Evolutionary conservation across 306 rosid species (phyloP), one percentile per base, ranked within the genome.

Genomic region (Pterocarpus macrocarpus): DNA sequence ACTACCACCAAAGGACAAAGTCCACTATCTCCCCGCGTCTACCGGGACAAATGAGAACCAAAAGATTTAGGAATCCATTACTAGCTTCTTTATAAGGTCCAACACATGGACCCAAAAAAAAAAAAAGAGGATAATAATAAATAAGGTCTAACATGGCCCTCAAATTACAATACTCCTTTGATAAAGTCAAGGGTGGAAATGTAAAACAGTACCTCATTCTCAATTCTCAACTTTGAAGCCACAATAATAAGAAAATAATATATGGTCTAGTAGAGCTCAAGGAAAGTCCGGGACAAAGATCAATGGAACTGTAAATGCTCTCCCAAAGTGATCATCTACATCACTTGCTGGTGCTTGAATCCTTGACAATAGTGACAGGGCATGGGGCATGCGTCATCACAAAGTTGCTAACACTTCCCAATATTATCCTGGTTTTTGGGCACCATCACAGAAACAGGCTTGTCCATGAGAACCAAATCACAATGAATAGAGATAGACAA

Each of bases 351-450:
- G 16, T 16, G 83, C 78, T 86, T 4, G 84, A 53, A 38, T 95
- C 94, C 90, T 91, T 95, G 43, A 95, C 92, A 11, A 95, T 83
- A 28, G 92, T 91, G 47, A 95, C 99, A 5, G 97, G 95, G 84
- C 94, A 91, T 61, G 97, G 36, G 57, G 97, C 91, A 65, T 93
- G 85, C 1, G 83, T 55, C 35, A 91, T 66, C 83, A 91, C 87
- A 73, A 86, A 87, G 90, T 89, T 90, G 95, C 99, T 95, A 53
- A 95, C 97, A 85, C 97, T 92, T 81, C 97, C 99, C 78, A 95
- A 11, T 35, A 95, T 12, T 63, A 93, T 88, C 94, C 99, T 95
- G 86, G 85, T 73, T 59, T 47, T 32, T 53, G 5, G 1, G n/a
- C 41, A 52, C 14, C 47, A 71, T 33, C 78, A 80, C 39, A 44